Conservation (phyloP, 2,329 filamentous ascomycete genomes). For the Huntiella decipiens region DNA sequence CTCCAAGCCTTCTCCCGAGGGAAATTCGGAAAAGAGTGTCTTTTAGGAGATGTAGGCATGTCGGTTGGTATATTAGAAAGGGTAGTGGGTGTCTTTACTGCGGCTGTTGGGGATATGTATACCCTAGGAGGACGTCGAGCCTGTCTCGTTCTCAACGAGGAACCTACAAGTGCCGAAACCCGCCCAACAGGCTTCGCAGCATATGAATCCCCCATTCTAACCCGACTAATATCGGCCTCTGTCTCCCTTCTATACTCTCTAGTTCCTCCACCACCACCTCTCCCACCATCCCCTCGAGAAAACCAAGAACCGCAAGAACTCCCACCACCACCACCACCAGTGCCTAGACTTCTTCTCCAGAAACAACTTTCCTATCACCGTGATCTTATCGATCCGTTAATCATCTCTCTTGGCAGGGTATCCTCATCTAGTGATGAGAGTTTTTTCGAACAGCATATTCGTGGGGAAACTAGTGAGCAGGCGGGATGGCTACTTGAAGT, state of each 20-base stretch:
- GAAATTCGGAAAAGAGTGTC: neutral
- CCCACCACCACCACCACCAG: neutral
- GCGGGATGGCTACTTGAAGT: slow-evolving; percentile 69
- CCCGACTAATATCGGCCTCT: neutral
- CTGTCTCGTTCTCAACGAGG: neutral
- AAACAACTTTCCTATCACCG: neutral
- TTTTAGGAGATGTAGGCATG: neutral
- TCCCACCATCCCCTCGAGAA: neutral
- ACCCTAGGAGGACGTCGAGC: neutral
- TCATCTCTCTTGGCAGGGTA: slow-evolving; percentile 63
- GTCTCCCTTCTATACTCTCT: neutral
- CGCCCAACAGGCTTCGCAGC: neutral
- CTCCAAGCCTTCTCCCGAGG: neutral
- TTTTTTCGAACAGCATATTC: slow-evolving; percentile 58
- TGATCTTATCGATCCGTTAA: slow-evolving; percentile 32
- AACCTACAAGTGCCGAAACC: neutral
- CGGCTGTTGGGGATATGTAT: neutral
- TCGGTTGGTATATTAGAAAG: neutral
- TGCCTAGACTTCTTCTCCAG: neutral
- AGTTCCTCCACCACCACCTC: neutral
- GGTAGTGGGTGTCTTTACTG: neutral
- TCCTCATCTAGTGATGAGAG: slow-evolving; percentile 66
- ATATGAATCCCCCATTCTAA: neutral
- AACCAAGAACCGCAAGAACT: neutral
- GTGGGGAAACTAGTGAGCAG: slow-evolving; percentile 58